Conservation (phyloP, 805 yeast species). For the Schwanniomyces pseudopolymorphus region DNA sequence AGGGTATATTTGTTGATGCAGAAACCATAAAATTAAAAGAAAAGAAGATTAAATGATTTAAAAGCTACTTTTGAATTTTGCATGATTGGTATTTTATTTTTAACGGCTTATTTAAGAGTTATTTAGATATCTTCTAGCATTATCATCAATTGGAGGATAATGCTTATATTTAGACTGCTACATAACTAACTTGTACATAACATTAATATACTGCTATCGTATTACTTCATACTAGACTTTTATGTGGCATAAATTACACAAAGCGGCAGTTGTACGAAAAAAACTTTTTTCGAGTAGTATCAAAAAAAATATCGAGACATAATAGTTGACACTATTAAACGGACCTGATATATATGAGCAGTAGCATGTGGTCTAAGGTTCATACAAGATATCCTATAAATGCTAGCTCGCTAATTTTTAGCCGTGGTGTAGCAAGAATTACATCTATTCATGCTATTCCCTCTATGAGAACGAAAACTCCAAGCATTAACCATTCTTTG, state of each 20-base stretch:
- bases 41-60: constrained; percentile 77
- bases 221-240: background rate
- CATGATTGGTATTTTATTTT: background rate
- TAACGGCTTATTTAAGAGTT: background rate
- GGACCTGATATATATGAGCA: background rate
- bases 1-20: constrained; percentile 89
- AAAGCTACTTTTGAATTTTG: constrained; percentile 15
- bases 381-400: background rate
- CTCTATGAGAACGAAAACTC: constrained; percentile 43
- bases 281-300: background rate
- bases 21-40: constrained; percentile 90
- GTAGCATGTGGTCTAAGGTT: constrained; percentile 1
- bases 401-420: background rate
- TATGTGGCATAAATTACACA: background rate
- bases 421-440: constrained; percentile 43
- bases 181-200: background rate
- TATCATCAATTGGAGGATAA: background rate
- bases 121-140: background rate
- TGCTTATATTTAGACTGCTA: background rate
- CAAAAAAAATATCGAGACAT: background rate
- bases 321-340: background rate
- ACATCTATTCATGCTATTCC: constrained; percentile 55
- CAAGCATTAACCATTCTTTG: constrained; percentile 63
- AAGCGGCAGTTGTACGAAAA: background rate
- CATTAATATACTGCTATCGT: background rate